A percentile compares a stretch with the other conserved stretches of the same genome.
phyloP scores from a whole-genome alignment of 306 rosid genomes.

The Senna tora region DNA sequence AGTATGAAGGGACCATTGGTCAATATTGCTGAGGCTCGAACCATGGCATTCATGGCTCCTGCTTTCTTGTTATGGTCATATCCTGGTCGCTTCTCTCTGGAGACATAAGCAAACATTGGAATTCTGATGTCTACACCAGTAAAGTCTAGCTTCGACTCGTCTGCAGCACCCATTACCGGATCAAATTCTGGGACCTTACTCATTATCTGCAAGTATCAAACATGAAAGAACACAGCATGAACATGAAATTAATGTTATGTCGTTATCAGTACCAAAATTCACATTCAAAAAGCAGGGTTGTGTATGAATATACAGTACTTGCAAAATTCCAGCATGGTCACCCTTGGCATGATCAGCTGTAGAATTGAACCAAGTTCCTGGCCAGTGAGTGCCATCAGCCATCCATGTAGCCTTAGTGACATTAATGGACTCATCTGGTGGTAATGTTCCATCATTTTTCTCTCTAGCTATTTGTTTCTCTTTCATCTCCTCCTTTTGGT shows the following conservation, averaged over 20 bases:
- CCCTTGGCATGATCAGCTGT: conserved; percentile 71
- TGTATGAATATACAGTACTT: conserved; percentile 49
- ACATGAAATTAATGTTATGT: no score
- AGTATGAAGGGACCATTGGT: conserved; percentile 85
- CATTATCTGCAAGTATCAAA: conserved; percentile 42
- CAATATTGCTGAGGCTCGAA: conserved; percentile 80
- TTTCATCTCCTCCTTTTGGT: conserved; percentile 61
- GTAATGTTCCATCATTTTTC: conserved; percentile 55
- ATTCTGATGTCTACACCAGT: conserved; percentile 75
- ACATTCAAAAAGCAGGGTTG: background rate
- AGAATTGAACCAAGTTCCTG: conserved; percentile 71
- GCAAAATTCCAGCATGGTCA: conserved; percentile 89
- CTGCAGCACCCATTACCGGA: conserved; percentile 60
- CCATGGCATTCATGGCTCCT: conserved; percentile 93
- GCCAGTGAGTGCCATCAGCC: conserved; percentile 96
- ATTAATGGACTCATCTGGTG: conserved; percentile 35
- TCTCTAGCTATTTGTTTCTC: conserved; percentile 59
- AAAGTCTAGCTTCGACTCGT: conserved; percentile 71
- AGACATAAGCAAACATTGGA: conserved; percentile 87
- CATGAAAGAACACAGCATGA: background rate
- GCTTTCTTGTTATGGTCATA: conserved; percentile 89
- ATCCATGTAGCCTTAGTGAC: conserved; percentile 75
- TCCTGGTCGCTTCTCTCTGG: conserved; percentile 82
- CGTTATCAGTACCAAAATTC: background rate
- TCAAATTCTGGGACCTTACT: conserved; percentile 72